Evolutionary conservation across 495 filamentous ascomycete species (phyloP).

Genomic region (Parathielavia appendiculata): DNA sequence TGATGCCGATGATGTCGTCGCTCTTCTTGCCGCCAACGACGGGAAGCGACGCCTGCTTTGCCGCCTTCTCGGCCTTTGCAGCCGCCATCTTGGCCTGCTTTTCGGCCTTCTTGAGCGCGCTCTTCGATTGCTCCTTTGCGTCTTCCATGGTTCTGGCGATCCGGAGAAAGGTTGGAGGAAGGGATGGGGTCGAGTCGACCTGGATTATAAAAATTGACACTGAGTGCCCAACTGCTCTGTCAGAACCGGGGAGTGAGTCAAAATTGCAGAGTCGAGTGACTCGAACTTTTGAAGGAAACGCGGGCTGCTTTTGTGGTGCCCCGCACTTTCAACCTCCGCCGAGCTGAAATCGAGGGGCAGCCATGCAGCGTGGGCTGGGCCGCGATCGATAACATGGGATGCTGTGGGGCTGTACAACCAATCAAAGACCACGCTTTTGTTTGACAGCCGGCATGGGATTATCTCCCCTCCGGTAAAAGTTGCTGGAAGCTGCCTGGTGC

Average conservation of each 20-base stretch:
- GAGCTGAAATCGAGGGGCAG: conserved; percentile 25
- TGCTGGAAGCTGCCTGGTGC: conserved; percentile 24
- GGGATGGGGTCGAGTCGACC: neutral
- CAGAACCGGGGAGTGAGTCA: conserved; percentile 13
- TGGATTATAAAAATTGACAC: conserved; percentile 2
- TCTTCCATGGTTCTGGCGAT: conserved; percentile 37
- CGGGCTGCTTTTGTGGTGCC: conserved; percentile 25
- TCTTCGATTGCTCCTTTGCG: conserved; percentile 56
- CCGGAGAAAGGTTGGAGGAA: neutral
- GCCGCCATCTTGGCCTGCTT: conserved; percentile 62
- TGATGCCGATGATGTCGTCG: conserved; percentile 75
- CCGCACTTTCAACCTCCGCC: conserved; percentile 19
- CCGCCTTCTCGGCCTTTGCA: conserved; percentile 62
- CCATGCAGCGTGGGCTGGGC: conserved; percentile 15
- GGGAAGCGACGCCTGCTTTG: conserved; percentile 48
- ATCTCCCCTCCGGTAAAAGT: conserved; percentile 35
- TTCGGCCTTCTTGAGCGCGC: conserved; percentile 65
- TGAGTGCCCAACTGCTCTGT: conserved; percentile 3
- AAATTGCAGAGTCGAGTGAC: neutral
- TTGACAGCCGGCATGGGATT: conserved; percentile 27
- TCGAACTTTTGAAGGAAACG: conserved; percentile 1
- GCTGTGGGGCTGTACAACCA: neutral
- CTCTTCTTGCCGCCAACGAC: conserved; percentile 49
- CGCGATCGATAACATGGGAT: conserved; percentile 5
- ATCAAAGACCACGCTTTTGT: neutral